These are phyloP conservation scores for Nakazawaea siamensis DNA, from an alignment of 805 yeast genomes.

Conservation along the genomic window DNA sequence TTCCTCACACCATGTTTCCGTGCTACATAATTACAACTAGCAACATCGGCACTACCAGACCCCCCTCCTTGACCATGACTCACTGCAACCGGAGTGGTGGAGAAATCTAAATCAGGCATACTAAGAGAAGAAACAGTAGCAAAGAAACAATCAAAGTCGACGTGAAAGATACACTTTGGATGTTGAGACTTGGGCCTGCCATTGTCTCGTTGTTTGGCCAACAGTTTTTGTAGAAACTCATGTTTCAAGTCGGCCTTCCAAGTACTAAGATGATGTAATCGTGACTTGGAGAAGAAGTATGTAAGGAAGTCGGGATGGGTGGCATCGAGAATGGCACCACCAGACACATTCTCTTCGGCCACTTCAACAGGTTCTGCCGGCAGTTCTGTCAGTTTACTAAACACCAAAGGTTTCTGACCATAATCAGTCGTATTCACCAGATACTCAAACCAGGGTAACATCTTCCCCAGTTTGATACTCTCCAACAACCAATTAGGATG, in stretches of 20 bases:
- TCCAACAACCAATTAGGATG: constrained; percentile 77
- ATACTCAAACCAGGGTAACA: constrained; percentile 68
- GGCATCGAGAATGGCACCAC: constrained; percentile 64
- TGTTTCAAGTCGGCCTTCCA: constrained; percentile 75
- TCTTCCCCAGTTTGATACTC: constrained; percentile 36
- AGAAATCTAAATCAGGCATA: constrained; percentile 41
- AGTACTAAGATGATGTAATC: constrained; percentile 80
- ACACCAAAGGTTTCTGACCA: constrained; percentile 41
- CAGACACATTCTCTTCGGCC: constrained; percentile 9
- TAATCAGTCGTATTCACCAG: constrained; percentile 41
- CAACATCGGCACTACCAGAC: constrained; percentile 60
- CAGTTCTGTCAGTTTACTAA: constrained; percentile 10
- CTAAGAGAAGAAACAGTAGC: constrained; percentile 72
- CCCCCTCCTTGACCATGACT: constrained; percentile 46
- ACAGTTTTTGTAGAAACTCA: constrained; percentile 44
- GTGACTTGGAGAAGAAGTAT: constrained; percentile 68
- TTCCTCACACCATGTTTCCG: constrained; percentile 69
- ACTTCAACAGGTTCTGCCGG: no score
- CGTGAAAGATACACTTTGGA: constrained; percentile 47
- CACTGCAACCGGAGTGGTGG: constrained; percentile 49
- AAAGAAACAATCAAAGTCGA: constrained; percentile 93
- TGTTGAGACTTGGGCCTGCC: background rate
- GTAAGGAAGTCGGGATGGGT: constrained; percentile 69
- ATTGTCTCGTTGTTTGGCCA: constrained; percentile 14
- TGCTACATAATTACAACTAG: constrained; percentile 89